A percentile compares a stretch with the other conserved stretches of the same genome.
These are phyloP conservation scores for Hortaea werneckii DNA, from an alignment of 2,329 filamentous ascomycete genomes.

Conservation along the genomic window DNA sequence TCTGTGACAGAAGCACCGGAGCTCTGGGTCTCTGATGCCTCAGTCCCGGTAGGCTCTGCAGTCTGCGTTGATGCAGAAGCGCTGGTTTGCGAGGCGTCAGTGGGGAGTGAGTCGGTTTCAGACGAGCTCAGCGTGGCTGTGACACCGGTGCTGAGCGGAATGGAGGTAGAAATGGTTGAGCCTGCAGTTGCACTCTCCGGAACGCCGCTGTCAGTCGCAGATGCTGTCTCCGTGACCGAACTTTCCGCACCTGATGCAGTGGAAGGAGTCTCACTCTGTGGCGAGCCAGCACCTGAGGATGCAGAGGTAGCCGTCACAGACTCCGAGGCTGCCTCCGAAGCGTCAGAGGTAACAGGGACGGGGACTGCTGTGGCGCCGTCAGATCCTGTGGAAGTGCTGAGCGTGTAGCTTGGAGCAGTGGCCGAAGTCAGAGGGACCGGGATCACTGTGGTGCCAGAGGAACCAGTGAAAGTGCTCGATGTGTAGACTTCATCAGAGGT, in stretches of 20 bases:
- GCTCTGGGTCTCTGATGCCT: background rate
- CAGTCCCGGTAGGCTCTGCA: background rate
- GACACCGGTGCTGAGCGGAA: slow-evolving; percentile 3
- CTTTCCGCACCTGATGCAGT: background rate
- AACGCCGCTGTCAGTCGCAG: background rate
- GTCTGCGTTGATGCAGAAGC: background rate
- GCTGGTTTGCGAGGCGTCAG: background rate
- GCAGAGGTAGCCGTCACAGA: background rate
- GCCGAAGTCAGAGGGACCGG: slow-evolving; percentile 1
- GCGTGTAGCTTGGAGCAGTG: background rate
- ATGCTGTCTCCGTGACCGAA: background rate
- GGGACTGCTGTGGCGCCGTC: slow-evolving; percentile 1
- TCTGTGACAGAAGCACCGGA: slow-evolving; percentile 1
- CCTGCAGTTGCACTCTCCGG: background rate
- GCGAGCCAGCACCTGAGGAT: slow-evolving; percentile 1
- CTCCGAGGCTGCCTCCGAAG: background rate
- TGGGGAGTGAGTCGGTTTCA: background rate
- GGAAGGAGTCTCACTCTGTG: background rate
- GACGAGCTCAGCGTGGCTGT: slow-evolving; percentile 1
- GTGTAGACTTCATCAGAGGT: background rate
- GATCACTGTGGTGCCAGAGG: background rate
- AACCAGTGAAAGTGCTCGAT: slow-evolving; percentile 1
- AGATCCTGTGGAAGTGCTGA: slow-evolving; percentile 3
- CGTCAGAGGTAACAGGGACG: slow-evolving; percentile 1
- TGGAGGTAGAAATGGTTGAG: slow-evolving; percentile 5